These are phyloP conservation scores for Paecilomyces dactylethromorphus DNA, from an alignment of 2,329 filamentous ascomycete genomes.

Conservation along the genomic window DNA sequence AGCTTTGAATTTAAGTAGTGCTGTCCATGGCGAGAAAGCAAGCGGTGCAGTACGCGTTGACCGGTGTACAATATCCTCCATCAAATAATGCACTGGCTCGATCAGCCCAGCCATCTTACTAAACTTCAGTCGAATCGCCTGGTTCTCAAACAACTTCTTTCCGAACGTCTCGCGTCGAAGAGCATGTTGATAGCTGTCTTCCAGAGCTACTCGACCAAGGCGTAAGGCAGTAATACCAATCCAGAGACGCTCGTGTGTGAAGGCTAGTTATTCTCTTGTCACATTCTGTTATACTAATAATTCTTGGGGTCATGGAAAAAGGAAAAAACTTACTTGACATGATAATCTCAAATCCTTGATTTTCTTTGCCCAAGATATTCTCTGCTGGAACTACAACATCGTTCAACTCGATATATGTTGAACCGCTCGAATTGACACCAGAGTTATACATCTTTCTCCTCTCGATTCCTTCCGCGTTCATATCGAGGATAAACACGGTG, in stretches of 20 bases:
- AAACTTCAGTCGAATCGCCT: constrained; percentile 55
- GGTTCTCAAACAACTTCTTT: constrained; percentile 50
- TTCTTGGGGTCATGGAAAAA: not conserved
- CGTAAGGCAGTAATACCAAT: not conserved
- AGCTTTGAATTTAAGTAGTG: constrained; percentile 46
- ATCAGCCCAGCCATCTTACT: constrained; percentile 53
- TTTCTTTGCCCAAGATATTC: constrained; percentile 64
- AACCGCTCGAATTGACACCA: constrained; percentile 60
- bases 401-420: constrained; percentile 63
- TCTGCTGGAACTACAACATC: constrained; percentile 64
- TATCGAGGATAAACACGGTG: constrained; percentile 53
- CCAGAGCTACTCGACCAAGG: no score
- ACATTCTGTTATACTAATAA: no score
- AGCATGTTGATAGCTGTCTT: constrained; percentile 37
- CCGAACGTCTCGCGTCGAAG: constrained; percentile 60
- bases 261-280: no score
- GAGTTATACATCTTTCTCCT: constrained; percentile 51
- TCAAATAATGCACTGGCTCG: constrained; percentile 56
- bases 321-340: constrained; percentile 52
- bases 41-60: constrained; percentile 18
- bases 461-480: constrained; percentile 44
- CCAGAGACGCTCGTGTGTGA: not conserved
- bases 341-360: constrained; percentile 64
- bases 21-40: constrained; percentile 49
- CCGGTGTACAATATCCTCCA: constrained; percentile 42